A percentile compares a stretch with the other conserved stretches of the same genome.
Evolutionary conservation across 192 early-diverging fungal genomes (phyloP).

Genomic region (Entomortierella chlamydospora): DNA sequence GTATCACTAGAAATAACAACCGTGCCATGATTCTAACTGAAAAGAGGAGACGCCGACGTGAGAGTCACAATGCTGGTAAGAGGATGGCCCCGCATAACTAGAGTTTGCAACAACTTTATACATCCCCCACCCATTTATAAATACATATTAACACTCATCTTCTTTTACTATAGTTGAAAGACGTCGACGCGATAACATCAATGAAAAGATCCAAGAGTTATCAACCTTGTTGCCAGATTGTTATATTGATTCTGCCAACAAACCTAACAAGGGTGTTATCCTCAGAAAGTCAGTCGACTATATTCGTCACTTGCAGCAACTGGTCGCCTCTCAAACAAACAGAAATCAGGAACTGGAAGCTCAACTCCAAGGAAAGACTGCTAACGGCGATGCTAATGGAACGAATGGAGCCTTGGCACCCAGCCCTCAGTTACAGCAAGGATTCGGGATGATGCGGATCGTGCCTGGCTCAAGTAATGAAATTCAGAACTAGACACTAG

Average conservation of each 20-base stretch:
- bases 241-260: constrained; percentile 79
- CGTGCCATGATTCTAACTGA: constrained; percentile 64
- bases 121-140: too few relatives aligned
- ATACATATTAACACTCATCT: background rate
- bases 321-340: constrained; percentile 70
- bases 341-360: constrained; percentile 82
- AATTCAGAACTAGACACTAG: background rate
- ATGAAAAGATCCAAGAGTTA: constrained; percentile 97
- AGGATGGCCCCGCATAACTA: too few relatives aligned
- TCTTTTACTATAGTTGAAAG: constrained; percentile 77
- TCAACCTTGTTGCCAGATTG: constrained; percentile 84
- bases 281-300: constrained; percentile 94
- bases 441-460: constrained; percentile 49
- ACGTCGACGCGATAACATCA: constrained; percentile 96
- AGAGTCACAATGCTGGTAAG: constrained; percentile 92
- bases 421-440: constrained; percentile 47
- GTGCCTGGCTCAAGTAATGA: constrained; percentile 13
- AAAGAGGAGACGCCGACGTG: constrained; percentile 92
- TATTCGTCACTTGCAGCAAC: constrained; percentile 82
- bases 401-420: constrained; percentile 15
- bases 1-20: too few relatives aligned
- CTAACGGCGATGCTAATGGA: constrained; percentile 4
- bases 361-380: constrained; percentile 30
- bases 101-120: too few relatives aligned
- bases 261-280: constrained; percentile 96